Conservation (phyloP, 139 green algal genomes). For the Chlamydomonas sp. region DNA sequence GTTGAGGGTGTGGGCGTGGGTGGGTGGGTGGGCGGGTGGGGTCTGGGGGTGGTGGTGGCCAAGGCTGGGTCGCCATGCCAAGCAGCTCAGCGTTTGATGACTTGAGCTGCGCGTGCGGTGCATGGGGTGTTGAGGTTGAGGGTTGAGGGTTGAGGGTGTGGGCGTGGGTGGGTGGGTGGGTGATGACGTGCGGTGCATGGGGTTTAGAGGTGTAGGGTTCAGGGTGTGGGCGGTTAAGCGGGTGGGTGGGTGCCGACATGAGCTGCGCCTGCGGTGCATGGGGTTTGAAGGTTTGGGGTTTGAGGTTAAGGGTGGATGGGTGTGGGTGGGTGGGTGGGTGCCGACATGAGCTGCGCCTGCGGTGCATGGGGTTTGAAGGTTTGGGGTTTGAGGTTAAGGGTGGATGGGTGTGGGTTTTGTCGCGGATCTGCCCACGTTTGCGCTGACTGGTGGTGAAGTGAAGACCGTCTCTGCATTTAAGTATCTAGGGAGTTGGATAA, state of each 20-base stretch:
- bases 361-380: neutral
- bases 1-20: neutral
- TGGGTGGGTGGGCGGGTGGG: neutral
- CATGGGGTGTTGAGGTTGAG: neutral
- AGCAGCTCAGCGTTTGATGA: conserved; percentile 38
- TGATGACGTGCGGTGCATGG: neutral
- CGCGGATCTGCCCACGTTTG: too few species aligned
- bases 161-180: neutral
- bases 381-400: neutral
- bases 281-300: too few species aligned
- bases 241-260: conserved; percentile 32
- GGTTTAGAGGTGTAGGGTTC: neutral
- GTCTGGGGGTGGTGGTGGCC: neutral
- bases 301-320: neutral
- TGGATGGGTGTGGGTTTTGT: too few species aligned
- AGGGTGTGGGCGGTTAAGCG: neutral
- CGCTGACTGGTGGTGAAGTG: too few species aligned
- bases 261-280: conserved; percentile 23
- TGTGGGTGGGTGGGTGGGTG: too few species aligned
- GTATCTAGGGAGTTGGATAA: too few species aligned
- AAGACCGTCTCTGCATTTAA: too few species aligned
- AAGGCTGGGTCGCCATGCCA: conserved; percentile 27
- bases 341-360: conserved; percentile 58
- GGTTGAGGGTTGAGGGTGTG: neutral
- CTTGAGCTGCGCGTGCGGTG: conserved; percentile 48